phyloP scores from a whole-genome alignment of 2,329 filamentous ascomycete genomes.

The Pseudopithomyces chartarum region DNA sequence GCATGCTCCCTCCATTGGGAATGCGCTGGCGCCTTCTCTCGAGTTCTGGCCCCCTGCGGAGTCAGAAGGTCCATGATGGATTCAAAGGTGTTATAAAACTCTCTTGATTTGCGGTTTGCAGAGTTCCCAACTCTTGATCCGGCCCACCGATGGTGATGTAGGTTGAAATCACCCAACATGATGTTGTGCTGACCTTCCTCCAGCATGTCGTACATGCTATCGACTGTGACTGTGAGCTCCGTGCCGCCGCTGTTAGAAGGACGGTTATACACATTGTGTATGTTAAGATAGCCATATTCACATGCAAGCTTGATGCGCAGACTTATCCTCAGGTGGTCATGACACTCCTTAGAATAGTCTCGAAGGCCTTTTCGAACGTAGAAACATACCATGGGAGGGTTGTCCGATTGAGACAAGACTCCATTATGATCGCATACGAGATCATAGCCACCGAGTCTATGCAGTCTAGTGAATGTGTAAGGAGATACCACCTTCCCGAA shows the following conservation, averaged over 20 bases:
- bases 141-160: not conserved
- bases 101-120: not conserved
- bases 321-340: not conserved
- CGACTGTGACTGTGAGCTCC: not conserved
- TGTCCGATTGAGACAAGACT: not conserved
- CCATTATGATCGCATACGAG: not conserved
- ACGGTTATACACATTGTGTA: not conserved
- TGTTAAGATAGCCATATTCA: not conserved
- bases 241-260: too few species aligned
- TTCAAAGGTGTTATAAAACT: not conserved
- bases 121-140: not conserved
- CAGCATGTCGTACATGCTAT: not conserved
- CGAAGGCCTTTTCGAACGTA: not conserved
- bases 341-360: not conserved
- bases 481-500: too few species aligned
- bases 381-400: not conserved
- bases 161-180: not conserved
- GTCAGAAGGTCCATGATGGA: not conserved
- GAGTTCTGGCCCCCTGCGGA: not conserved
- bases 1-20: not conserved
- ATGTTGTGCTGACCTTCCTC: not conserved
- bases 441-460: not conserved
- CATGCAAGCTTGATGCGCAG: not conserved
- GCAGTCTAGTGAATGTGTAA: not conserved
- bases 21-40: not conserved